Conservation (phyloP, 139 green algal genomes). For the Edaphochlamys debaryana region DNA sequence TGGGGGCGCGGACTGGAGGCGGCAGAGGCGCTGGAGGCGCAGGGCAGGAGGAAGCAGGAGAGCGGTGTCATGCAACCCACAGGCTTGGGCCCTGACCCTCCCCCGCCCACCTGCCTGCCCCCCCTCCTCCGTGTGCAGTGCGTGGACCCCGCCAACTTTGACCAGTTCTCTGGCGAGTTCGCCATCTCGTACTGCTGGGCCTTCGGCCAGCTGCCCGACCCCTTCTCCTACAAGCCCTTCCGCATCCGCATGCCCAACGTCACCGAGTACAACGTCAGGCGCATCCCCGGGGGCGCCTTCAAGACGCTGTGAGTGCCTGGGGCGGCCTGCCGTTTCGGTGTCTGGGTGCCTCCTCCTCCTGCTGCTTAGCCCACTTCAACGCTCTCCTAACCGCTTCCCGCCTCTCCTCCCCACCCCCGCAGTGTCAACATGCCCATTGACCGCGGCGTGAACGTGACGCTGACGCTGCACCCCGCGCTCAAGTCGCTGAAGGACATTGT, state of each 20-base stretch:
- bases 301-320: not conserved
- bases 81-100: not conserved
- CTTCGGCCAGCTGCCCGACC: conserved; percentile 31
- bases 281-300: conserved; percentile 17
- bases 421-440: conserved; percentile 26
- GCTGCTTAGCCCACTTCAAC: not conserved
- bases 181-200: conserved; percentile 40
- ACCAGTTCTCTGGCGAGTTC: conserved; percentile 38
- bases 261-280: conserved; percentile 30
- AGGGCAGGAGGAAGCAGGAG: no score
- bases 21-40: no score
- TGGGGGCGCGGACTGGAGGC: no score
- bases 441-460: not conserved
- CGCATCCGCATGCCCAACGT: conserved; percentile 24
- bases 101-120: not conserved
- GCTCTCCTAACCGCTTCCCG: not conserved
- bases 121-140: conserved; percentile 1
- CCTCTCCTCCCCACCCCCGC: not conserved
- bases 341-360: not conserved
- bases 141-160: conserved; percentile 42
- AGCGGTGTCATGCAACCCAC: no score
- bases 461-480: not conserved
- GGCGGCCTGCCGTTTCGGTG: not conserved
- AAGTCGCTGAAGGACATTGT: not conserved
- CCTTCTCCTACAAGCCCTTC: conserved; percentile 16